These are phyloP conservation scores for Aaosphaeria arxii DNA, from an alignment of 2,329 filamentous ascomycete species.

Conservation along the genomic window DNA sequence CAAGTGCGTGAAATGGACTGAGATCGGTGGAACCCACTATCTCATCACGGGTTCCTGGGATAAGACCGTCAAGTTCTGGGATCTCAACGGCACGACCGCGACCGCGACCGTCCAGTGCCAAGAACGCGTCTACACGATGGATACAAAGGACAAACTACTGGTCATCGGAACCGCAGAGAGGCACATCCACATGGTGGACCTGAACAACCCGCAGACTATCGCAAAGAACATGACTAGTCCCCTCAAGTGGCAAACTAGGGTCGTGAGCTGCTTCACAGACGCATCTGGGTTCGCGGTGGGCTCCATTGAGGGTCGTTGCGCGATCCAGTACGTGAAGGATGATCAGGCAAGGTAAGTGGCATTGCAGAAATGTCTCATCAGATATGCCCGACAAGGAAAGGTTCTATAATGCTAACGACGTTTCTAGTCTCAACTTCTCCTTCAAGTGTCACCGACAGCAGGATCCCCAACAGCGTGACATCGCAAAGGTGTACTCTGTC, in stretches of 20 bases:
- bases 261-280: constrained; percentile 92
- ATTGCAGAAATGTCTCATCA: background rate
- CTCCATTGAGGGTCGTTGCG: constrained; percentile 94
- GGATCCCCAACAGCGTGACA: constrained; percentile 59
- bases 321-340: constrained; percentile 97
- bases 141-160: constrained; percentile 74
- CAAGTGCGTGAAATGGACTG: constrained; percentile 66
- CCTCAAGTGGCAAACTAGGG: constrained; percentile 95
- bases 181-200: constrained; percentile 92
- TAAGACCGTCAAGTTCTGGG: constrained; percentile 89
- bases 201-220: constrained; percentile 82
- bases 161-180: constrained; percentile 92
- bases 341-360: constrained; percentile 67
- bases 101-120: constrained; percentile 66
- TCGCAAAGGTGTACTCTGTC: constrained; percentile 88
- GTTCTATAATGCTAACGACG: background rate
- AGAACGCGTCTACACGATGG: constrained; percentile 86
- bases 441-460: constrained; percentile 97
- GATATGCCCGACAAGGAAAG: background rate
- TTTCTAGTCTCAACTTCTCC: constrained; percentile 77
- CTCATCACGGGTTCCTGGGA: constrained; percentile 92
- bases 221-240: constrained; percentile 97
- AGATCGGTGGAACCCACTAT: constrained; percentile 66
- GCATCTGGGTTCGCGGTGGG: constrained; percentile 90
- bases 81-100: constrained; percentile 59